These are phyloP conservation scores for Schoenoplectus tabernaemontani DNA, from an alignment of 202 grass and related monocot genomes.

Conservation along the genomic window DNA sequence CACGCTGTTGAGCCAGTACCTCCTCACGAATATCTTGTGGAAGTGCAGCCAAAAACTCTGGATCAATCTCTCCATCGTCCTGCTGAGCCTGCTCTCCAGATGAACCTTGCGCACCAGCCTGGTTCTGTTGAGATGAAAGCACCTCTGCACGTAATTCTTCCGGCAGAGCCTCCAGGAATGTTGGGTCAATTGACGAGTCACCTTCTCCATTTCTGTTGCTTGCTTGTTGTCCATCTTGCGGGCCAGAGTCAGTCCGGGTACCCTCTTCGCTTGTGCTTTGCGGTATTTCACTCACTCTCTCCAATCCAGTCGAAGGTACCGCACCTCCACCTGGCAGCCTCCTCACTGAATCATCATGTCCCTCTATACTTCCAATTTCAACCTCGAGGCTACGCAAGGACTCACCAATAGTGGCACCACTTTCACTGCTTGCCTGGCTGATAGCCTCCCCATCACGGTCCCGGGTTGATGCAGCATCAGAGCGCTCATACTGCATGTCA, in stretches of 20 bases:
- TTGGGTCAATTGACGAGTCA: slow-evolving; percentile 77
- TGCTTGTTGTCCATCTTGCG: slow-evolving; percentile 44
- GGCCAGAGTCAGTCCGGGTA: slow-evolving; percentile 35
- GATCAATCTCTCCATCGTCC: slow-evolving; percentile 89
- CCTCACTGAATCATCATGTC: slow-evolving; percentile 90
- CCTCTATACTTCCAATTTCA: slow-evolving; percentile 96
- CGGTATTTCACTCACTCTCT: slow-evolving; percentile 77
- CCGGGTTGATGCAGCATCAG: slow-evolving; percentile 39
- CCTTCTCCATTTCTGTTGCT: slow-evolving; percentile 34
- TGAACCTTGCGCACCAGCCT: slow-evolving; percentile 57
- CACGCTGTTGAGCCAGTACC: slow-evolving; percentile 86
- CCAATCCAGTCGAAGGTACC: slow-evolving; percentile 37
- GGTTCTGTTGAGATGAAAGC: slow-evolving; percentile 94
- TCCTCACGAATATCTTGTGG: slow-evolving; percentile 95
- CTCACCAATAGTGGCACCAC: slow-evolving; percentile 91
- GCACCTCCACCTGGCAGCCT: slow-evolving; percentile 50
- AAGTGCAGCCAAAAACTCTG: slow-evolving; percentile 98
- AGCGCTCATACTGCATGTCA: slow-evolving; percentile 88
- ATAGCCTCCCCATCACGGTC: slow-evolving; percentile 84
- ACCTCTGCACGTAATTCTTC: slow-evolving; percentile 95
- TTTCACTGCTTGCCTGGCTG: slow-evolving; percentile 96
- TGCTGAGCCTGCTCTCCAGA: slow-evolving; percentile 49
- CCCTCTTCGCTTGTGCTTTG: slow-evolving; percentile 62
- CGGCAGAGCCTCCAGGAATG: slow-evolving; percentile 98
- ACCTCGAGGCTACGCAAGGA: slow-evolving; percentile 95